Evolutionary conservation across 805 yeast genomes (phyloP).

Genomic region (Lipomyces japonicus): DNA sequence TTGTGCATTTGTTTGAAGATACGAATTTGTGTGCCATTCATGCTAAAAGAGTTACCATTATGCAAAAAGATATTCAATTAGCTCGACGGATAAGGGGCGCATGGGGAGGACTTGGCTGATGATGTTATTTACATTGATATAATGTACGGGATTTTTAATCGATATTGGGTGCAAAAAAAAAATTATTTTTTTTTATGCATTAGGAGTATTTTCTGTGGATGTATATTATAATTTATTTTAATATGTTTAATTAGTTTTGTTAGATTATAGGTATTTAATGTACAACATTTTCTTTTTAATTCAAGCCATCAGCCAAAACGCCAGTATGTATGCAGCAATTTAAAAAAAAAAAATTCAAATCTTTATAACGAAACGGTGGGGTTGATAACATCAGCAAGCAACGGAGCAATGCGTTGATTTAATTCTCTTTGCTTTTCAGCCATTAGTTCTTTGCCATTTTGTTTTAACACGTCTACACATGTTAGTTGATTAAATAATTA

Average conservation of each 20-base stretch:
- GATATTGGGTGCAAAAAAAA: not conserved
- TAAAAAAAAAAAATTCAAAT: not conserved
- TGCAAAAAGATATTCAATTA: conserved; percentile 95
- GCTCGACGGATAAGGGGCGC: conserved; percentile 98
- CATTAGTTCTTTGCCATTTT: conserved; percentile 16
- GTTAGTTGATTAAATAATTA: not conserved
- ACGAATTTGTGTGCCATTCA: conserved; percentile 98
- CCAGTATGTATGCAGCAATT: not conserved
- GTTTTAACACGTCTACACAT: not conserved
- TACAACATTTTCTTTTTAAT: not conserved
- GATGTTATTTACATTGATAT: not conserved
- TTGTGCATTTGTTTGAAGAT: conserved; percentile 94
- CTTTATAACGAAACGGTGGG: not conserved
- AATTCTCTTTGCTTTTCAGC: conserved; percentile 11
- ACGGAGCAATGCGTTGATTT: conserved; percentile 5
- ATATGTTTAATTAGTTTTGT: not conserved
- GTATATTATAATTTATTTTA: not conserved
- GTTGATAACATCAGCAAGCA: not conserved
- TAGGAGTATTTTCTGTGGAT: not conserved
- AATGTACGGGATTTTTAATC: too few relatives aligned
- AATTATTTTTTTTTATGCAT: too few relatives aligned
- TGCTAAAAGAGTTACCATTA: conserved; percentile 98
- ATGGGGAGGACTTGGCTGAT: conserved; percentile 27
- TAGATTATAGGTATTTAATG: not conserved
- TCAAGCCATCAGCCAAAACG: too few relatives aligned